Conservation (phyloP, 148 eudicot genomes). For the Spergularia bocconei region DNA sequence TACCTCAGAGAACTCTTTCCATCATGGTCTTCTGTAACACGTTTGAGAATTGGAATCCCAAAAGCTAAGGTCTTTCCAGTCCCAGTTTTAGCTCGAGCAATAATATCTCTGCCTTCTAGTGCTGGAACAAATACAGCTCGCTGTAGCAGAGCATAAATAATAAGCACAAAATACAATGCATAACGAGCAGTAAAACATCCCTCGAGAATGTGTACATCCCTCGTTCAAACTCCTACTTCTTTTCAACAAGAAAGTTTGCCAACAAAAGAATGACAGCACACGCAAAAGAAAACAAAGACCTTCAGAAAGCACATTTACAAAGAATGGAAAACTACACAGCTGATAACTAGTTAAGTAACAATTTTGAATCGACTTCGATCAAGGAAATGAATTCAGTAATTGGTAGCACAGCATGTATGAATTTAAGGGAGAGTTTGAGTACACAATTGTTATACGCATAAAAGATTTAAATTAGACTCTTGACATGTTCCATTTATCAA, state of each 20-base stretch:
- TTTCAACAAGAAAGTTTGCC: too few species aligned
- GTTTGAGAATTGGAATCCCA: slow-evolving; percentile 86
- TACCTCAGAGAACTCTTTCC: slow-evolving; percentile 61
- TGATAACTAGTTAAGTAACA: too few species aligned
- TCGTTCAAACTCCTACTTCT: too few species aligned
- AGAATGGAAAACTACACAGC: too few species aligned
- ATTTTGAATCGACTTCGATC: too few species aligned
- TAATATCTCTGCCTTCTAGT: slow-evolving; percentile 72
- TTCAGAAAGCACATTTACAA: too few species aligned
- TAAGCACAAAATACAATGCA: slow-evolving; percentile 3
- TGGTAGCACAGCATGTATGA: too few species aligned
- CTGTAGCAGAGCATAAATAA: slow-evolving; percentile 30
- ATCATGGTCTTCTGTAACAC: slow-evolving; percentile 50
- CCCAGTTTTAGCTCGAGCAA: slow-evolving; percentile 98
- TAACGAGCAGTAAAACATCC: not conserved
- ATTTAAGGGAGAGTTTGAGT: too few species aligned
- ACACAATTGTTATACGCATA: too few species aligned
- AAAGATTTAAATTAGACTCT: too few species aligned
- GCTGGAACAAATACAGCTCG: slow-evolving; percentile 81
- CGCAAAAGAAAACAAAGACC: not conserved
- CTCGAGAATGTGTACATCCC: not conserved
- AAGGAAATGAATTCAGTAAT: too few species aligned
- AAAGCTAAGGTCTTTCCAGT: slow-evolving; percentile 97
- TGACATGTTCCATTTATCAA: too few species aligned
- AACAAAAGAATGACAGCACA: not conserved